Conservation (phyloP, 225 moss, liverwort and hornwort species). For the Rhytidiadelphus loreus region DNA sequence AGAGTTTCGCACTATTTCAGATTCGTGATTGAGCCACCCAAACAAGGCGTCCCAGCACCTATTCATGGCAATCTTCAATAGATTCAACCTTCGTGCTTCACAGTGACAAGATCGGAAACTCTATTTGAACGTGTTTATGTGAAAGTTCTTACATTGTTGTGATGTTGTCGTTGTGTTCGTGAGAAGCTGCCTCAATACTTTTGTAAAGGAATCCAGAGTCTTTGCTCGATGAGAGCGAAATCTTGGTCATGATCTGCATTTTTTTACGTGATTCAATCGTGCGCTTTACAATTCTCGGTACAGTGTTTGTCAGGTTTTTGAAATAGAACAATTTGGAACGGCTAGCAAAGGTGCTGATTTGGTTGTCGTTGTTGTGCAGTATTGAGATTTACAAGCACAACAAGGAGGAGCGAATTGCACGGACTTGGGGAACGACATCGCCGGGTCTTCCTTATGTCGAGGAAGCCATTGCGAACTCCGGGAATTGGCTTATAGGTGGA, state of each 20-base stretch:
- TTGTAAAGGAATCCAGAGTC: neutral
- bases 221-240: neutral
- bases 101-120: too few species aligned
- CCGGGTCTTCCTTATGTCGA: conserved; percentile 76
- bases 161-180: neutral
- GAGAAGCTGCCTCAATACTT: neutral
- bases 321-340: neutral
- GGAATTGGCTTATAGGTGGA: conserved; percentile 80
- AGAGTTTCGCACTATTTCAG: neutral
- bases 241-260: neutral
- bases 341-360: neutral
- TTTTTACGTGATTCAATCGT: neutral
- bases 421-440: conserved; percentile 65
- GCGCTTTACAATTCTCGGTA: neutral
- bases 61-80: neutral
- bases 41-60: neutral
- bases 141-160: neutral
- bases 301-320: neutral
- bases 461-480: conserved; percentile 43
- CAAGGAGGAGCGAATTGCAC: conserved; percentile 88
- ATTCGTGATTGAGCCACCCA: neutral
- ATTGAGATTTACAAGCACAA: conserved; percentile 84
- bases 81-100: neutral
- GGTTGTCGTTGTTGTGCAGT: conserved; percentile 12
- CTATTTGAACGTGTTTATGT: too few species aligned